Conservation (phyloP, 768 basidiomycete species). For the Ephemerocybe angulata region DNA sequence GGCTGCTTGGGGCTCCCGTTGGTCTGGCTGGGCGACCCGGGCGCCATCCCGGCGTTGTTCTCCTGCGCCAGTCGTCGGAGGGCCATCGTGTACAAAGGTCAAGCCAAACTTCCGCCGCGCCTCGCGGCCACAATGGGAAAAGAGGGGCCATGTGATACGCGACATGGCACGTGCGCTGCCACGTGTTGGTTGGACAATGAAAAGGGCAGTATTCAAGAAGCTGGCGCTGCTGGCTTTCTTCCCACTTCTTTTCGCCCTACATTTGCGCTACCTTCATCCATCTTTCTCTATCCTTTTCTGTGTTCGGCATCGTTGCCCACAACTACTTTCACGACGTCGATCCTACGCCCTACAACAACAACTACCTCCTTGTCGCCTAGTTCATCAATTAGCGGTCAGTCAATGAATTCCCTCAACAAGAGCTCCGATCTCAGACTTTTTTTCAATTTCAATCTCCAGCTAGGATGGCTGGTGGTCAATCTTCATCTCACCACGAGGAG, state of each 20-base stretch:
- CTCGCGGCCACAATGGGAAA: conserved; percentile 9
- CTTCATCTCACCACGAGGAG: conserved; percentile 75
- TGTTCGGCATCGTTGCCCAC: conserved; percentile 17
- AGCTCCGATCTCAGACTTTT: conserved; percentile 12
- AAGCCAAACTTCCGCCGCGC: conserved; percentile 1
- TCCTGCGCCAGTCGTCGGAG: conserved; percentile 58
- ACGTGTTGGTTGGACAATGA: conserved; percentile 50
- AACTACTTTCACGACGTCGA: conserved; percentile 55
- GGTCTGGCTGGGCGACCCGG: conserved; percentile 36
- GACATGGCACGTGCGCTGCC: conserved; percentile 28
- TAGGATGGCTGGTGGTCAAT: conserved; percentile 73
- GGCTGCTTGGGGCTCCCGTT: conserved; percentile 26
- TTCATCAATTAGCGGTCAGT: conserved; percentile 49
- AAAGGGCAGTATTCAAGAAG: conserved; percentile 34
- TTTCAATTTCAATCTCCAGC: conserved; percentile 36
- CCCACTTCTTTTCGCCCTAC: conserved; percentile 17
- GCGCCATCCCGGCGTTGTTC: conserved; percentile 32
- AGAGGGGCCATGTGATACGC: conserved; percentile 24
- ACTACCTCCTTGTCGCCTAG: conserved; percentile 76
- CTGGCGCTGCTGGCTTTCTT: conserved; percentile 26
- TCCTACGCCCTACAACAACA: conserved; percentile 49
- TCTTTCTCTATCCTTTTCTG: conserved; percentile 17
- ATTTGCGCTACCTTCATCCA: conserved; percentile 23
- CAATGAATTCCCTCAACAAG: neutral
- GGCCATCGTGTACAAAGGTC: conserved; percentile 34